Evolutionary conservation across 2,329 filamentous ascomycete genomes (phyloP), one percentile per base, ranked within the genome.

Genomic region (Aureobasidium uvarum): DNA sequence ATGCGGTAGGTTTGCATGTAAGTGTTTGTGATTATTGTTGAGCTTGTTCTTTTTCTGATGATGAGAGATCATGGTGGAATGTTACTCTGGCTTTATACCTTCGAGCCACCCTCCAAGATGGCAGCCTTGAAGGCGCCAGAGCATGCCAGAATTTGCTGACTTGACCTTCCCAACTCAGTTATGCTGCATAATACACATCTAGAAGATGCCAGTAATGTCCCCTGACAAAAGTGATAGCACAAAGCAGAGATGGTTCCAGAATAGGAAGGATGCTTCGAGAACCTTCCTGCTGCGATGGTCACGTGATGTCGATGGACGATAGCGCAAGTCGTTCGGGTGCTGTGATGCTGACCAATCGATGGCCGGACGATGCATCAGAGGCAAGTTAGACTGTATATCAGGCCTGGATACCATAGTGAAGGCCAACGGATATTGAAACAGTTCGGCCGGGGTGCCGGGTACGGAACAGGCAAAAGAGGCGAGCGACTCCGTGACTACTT

Each of bases 211-310:
- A 62, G 55, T 33, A 25, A 5, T 16, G 28, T 66, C 64, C 39
- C 48, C 38, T 62, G 64, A 66, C 46, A 33, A 58, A 48, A 16
- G 38, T 14, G 23, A 16, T n/a, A 10, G 41, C 38, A 56, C 73
- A 77, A 76, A 0, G 75, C 76, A 5, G 72, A 68, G 62, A 78
- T 78, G 5, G 76, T 70, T 0, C 72, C 74, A 63, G 74, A 77
- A 73, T 73, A 78, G 25, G 50, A 39, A 55, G 18, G 64, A 60
- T 62, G 50, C 20, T 66, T 67, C 66, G 16, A 52, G 66, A 67
- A 63, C 1, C 48, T 67, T 66, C 66, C 14, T 28, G 28, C 13
- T 38, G 16, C 14, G 31, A 20, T 18, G 31, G 36, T 62, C 45
- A 58, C 60, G 58, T 62, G 45, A 56, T 28, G 18, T 25, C 25